Base-by-base conservation (phyloP, 2,329 filamentous ascomycete genomes). In the Coniochaeta hoffmannii region DNA sequence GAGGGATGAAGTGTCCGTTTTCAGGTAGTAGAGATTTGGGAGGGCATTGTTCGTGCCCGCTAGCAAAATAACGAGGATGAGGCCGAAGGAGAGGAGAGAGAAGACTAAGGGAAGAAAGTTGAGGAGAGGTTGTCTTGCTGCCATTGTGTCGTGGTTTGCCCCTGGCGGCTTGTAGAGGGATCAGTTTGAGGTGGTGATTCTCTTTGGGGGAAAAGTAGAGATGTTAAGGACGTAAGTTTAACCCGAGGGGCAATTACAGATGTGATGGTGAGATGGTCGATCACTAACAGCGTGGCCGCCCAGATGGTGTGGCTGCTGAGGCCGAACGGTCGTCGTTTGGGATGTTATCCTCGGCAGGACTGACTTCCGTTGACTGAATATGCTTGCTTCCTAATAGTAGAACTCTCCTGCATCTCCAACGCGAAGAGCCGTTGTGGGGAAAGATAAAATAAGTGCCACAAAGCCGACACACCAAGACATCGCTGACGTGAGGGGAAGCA, bases 21-120 rank as follows among this genome's bases (percentile, higher is more conserved):
- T 70, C 32, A 74, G 54, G 58, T 68, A 72, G 44, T 66, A 66
- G 38, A 69, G 44, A 7, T 57, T 53, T 57, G 60, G 32, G 30
- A 50, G 49, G 28, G 17, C 15, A 28, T 50, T 50, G 2, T 62
- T 62, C 1, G 64, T 57, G 14, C 68, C 67, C n/a, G 68, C 65
- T 9, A 67, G 55, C 11, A 70, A 53, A n/a, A 67, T 59, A 24
- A 69, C 49, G 26, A 69, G 57, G 1, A 61, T 59, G 12, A 68
- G 62, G 44, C 64, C 24, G 22, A 65, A 59, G 1, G 65, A 62
- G 31, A 65, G 17, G 12, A 66, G 53, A 28, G 64, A 63, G 19
- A 64, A 55, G 2, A 65, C 10, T 14, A 66, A 54, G 1, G 63
- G 61, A 56, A 55, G 38, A 50, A 56, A 57, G 49, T 49, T 56